phyloP scores from a whole-genome alignment of 768 basidiomycete genomes.

The Udeniomyces megalosporus region DNA sequence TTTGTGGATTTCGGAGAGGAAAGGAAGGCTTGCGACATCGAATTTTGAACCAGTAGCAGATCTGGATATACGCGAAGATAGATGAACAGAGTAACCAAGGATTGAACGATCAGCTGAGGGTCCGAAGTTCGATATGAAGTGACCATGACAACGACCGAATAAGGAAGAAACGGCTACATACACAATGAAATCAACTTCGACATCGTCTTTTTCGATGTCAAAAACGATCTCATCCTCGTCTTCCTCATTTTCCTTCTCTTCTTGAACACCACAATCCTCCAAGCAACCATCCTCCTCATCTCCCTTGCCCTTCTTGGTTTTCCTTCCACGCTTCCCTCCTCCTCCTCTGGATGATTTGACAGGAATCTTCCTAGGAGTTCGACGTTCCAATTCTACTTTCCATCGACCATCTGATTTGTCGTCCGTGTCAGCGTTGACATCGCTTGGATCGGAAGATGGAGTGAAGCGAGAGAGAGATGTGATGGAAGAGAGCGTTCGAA shows the following conservation, averaged over 20 bases:
- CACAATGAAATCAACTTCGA: constrained; percentile 9
- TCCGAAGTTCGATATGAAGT: too few relatives aligned
- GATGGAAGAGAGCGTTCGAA: background rate
- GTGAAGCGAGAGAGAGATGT: background rate
- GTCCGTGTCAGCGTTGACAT: too few relatives aligned
- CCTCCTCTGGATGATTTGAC: background rate
- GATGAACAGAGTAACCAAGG: too few relatives aligned
- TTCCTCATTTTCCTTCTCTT: too few relatives aligned
- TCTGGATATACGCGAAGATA: too few relatives aligned
- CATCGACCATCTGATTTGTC: background rate
- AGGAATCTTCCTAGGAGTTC: background rate
- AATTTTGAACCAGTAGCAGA: constrained; percentile 14
- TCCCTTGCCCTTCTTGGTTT: background rate
- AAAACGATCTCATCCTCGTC: too few relatives aligned
- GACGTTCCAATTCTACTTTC: constrained; percentile 1
- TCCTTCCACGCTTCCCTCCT: background rate
- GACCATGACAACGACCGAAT: background rate
- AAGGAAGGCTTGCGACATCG: constrained; percentile 9
- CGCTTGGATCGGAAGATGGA: background rate
- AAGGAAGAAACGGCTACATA: background rate
- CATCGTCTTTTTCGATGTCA: too few relatives aligned
- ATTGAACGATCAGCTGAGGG: too few relatives aligned
- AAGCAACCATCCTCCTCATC: background rate
- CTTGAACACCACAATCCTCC: background rate
- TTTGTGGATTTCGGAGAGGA: constrained; percentile 13